Evolutionary conservation across 371 early-diverging fungal species (phyloP).

Genomic region (Chytridium lagenaria): DNA sequence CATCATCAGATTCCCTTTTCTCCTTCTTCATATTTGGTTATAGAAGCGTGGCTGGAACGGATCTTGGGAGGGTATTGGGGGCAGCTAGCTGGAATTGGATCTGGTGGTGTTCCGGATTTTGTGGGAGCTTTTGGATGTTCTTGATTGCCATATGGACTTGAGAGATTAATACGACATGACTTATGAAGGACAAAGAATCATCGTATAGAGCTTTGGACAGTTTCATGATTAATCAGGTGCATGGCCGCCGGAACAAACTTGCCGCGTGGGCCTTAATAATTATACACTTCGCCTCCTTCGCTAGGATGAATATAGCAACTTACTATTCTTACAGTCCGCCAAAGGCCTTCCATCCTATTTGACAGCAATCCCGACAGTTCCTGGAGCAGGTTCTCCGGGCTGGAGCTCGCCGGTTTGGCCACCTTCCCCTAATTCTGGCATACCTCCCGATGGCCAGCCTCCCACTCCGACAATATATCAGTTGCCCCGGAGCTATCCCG

Average conservation of each 20-base stretch:
- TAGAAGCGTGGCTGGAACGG: not conserved
- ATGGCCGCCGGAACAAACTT: no score
- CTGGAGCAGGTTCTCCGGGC: constrained; percentile 9
- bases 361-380: constrained; percentile 20
- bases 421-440: not conserved
- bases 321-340: not conserved
- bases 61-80: not conserved
- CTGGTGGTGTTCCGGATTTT: not conserved
- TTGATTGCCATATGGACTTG: no score
- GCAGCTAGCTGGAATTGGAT: not conserved
- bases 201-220: no score
- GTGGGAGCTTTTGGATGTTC: no score
- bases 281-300: no score
- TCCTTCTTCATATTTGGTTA: no score
- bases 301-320: not conserved
- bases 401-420: not conserved
- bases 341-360: constrained; percentile 24
- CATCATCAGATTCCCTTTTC: not conserved
- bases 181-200: no score
- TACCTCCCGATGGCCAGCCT: not conserved
- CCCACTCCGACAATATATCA: not conserved
- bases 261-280: no score
- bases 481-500: not conserved
- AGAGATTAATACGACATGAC: no score
- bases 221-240: no score